Conservation (phyloP, 1,284 basidiomycete genomes). For the Coriolopsis trogii region DNA sequence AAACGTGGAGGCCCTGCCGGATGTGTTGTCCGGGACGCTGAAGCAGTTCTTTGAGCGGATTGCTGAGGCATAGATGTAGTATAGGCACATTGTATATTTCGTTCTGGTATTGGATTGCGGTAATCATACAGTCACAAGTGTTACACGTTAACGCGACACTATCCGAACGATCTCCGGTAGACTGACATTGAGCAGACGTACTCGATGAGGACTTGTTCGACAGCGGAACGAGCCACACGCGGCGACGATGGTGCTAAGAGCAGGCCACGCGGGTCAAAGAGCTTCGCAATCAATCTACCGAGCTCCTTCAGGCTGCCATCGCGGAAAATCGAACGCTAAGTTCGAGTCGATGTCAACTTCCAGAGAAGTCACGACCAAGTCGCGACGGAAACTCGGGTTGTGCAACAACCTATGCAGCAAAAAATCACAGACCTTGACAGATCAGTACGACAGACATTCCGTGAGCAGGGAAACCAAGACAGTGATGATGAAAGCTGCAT, state of each 20-base stretch:
- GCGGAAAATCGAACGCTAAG: neutral
- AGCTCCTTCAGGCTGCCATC: constrained; percentile 12
- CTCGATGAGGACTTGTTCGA: constrained; percentile 19
- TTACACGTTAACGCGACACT: too few relatives aligned
- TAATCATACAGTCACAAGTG: too few relatives aligned
- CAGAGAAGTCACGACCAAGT: too few relatives aligned
- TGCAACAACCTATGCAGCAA: too few relatives aligned
- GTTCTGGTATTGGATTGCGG: too few relatives aligned
- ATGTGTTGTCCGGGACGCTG: constrained; percentile 89
- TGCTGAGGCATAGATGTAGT: constrained; percentile 54
- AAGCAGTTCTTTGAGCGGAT: constrained; percentile 90
- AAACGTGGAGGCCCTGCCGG: constrained; percentile 90
- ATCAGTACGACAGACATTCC: too few relatives aligned
- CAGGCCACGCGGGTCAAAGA: constrained; percentile 26
- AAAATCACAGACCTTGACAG: too few relatives aligned
- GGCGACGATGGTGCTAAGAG: constrained; percentile 3
- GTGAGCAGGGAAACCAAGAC: too few relatives aligned
- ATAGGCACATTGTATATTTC: neutral
- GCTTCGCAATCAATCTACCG: constrained; percentile 26
- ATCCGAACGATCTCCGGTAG: too few relatives aligned
- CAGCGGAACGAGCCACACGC: constrained; percentile 33
- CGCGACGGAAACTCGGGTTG: too few relatives aligned
- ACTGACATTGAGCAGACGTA: neutral
- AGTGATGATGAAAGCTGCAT: too few relatives aligned
- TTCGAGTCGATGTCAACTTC: neutral